These are phyloP conservation scores for Paradendryphiella salina DNA, from an alignment of 2,329 filamentous ascomycete genomes.

Conservation along the genomic window DNA sequence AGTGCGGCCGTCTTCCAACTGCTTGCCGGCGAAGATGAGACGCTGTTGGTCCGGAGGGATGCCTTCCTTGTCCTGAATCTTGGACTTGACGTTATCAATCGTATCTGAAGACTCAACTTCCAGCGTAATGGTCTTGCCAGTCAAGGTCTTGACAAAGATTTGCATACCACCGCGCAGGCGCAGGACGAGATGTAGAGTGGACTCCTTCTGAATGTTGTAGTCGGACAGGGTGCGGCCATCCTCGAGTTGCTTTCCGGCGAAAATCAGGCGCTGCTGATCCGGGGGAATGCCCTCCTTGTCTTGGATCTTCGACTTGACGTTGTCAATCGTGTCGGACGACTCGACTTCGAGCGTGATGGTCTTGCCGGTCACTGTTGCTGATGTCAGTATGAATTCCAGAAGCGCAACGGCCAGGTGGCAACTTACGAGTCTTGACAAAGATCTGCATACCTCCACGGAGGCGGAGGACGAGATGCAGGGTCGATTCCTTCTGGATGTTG, in stretches of 20 bases:
- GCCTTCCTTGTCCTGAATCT: conserved; percentile 98
- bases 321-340: conserved; percentile 48
- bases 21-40: conserved; percentile 93
- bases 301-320: conserved; percentile 54
- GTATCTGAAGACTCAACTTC: conserved; percentile 76
- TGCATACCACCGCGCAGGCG: conserved; percentile 68
- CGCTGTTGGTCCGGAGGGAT: conserved; percentile 96
- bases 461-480: conserved; percentile 74
- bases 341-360: conserved; percentile 54
- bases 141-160: conserved; percentile 67
- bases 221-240: conserved; percentile 60
- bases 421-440: conserved; percentile 62
- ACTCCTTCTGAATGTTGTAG: conserved; percentile 63
- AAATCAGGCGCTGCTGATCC: conserved; percentile 62
- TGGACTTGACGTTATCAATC: conserved; percentile 94
- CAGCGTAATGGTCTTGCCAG: conserved; percentile 67
- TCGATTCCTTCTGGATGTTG: conserved; percentile 87
- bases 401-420: conserved; percentile 31
- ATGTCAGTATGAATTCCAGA: conserved; percentile 31
- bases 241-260: conserved; percentile 62
- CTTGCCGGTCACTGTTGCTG: conserved; percentile 59
- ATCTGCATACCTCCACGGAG: conserved; percentile 68
- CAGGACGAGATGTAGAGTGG: conserved; percentile 73
- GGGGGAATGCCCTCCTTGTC: conserved; percentile 64
- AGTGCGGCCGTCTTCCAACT: conserved; percentile 91